Conservation (phyloP, 768 basidiomycete species). For the Serendipita sp. region DNA sequence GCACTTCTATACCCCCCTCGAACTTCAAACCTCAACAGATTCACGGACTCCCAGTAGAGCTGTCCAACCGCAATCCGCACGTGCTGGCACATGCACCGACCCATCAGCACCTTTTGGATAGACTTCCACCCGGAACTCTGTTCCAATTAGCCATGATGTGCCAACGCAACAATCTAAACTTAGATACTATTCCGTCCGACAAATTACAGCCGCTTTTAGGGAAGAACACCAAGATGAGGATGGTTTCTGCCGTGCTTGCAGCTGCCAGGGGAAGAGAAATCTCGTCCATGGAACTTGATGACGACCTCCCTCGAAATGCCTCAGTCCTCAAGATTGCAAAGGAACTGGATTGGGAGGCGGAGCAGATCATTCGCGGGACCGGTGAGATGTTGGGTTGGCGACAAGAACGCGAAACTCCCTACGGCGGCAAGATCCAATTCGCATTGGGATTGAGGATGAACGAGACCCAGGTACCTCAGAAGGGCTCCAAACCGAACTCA, state of each 20-base stretch:
- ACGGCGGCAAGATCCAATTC: background rate
- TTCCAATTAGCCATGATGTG: background rate
- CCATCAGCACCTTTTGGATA: background rate
- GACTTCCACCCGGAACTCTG: background rate
- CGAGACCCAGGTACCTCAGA: background rate
- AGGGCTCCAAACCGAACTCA: background rate
- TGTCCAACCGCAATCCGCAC: background rate
- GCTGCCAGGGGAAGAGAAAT: background rate
- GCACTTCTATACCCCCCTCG: too few relatives aligned
- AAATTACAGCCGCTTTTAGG: background rate
- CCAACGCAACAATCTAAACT: background rate
- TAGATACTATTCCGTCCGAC: background rate
- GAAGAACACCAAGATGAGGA: background rate
- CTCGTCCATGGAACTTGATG: background rate
- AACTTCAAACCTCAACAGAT: too few relatives aligned
- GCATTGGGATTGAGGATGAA: background rate
- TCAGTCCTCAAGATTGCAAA: background rate
- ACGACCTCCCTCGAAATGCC: background rate
- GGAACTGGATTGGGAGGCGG: conserved; percentile 4
- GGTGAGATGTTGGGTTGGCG: background rate
- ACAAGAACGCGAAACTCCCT: background rate
- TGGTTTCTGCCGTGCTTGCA: background rate
- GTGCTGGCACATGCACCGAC: background rate
- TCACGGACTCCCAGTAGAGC: background rate
- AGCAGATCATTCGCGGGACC: background rate